Conservation (phyloP, 257 asterid species). For the Buddleja alternifolia region DNA sequence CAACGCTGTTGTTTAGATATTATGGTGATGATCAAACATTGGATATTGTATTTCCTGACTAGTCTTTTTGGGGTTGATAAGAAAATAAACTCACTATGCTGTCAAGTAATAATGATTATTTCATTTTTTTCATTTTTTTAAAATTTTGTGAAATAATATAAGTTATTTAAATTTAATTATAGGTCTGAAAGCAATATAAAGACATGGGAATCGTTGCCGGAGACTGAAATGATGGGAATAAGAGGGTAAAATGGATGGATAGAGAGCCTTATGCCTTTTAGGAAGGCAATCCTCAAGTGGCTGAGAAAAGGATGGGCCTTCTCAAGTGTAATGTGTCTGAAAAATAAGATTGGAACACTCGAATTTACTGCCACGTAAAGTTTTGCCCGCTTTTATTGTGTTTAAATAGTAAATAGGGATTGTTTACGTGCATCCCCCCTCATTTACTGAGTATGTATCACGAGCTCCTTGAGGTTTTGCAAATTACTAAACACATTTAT, state of each 20-base stretch:
- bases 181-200: conserved; percentile 53
- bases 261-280: conserved; percentile 73
- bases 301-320: conserved; percentile 56
- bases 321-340: conserved; percentile 61
- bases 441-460: too few relatives aligned
- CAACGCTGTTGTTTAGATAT: conserved; percentile 58
- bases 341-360: conserved; percentile 68
- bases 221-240: conserved; percentile 57
- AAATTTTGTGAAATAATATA: neutral
- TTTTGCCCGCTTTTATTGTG: too few relatives aligned
- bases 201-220: conserved; percentile 54
- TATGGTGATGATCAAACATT: conserved; percentile 43
- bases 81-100: neutral
- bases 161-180: neutral
- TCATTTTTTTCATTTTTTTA: too few relatives aligned
- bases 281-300: conserved; percentile 67
- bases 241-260: conserved; percentile 49
- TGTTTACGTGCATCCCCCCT: too few relatives aligned
- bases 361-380: conserved; percentile 56
- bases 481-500: too few relatives aligned
- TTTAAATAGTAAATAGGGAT: too few relatives aligned
- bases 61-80: conserved; percentile 75
- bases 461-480: too few relatives aligned
- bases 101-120: neutral
- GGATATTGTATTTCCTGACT: conserved; percentile 64